A percentile compares a stretch with the other conserved stretches of the same genome.
phyloP scores from a whole-genome alignment of 768 basidiomycete species.

The Chalciporus sphaerocephalus region DNA sequence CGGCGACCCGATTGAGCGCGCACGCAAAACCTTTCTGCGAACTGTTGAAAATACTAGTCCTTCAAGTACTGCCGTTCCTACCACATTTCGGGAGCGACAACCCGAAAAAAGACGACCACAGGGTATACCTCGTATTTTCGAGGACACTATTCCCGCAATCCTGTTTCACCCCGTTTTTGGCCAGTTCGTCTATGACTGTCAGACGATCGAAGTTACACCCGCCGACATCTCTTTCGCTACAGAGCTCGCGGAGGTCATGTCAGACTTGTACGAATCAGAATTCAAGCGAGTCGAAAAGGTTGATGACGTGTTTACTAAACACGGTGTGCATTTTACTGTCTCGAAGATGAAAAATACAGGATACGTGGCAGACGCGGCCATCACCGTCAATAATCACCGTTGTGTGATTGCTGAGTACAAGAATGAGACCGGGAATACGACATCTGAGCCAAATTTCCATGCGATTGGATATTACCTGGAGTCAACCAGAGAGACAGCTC shows the following conservation, averaged over 20 bases:
- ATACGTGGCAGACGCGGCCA: conserved; percentile 13
- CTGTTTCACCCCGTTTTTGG: conserved; percentile 8
- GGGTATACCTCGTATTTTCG: too few relatives aligned
- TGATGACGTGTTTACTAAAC: too few relatives aligned
- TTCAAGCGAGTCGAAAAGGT: conserved; percentile 11
- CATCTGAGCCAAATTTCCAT: conserved; percentile 27
- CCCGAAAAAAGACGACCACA: too few relatives aligned
- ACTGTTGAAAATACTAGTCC: too few relatives aligned
- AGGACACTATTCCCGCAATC: too few relatives aligned
- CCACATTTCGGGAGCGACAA: too few relatives aligned
- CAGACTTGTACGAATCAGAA: conserved; percentile 14
- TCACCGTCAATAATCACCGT: conserved; percentile 14
- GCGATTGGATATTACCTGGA: conserved; percentile 19
- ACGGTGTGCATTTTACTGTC: too few relatives aligned
- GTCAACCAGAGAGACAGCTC: conserved; percentile 5
- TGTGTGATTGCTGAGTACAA: conserved; percentile 17
- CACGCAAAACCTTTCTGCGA: too few relatives aligned
- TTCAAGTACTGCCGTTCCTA: too few relatives aligned
- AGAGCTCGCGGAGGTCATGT: conserved; percentile 21
- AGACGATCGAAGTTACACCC: neutral
- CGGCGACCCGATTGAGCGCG: too few relatives aligned
- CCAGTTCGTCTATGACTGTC: conserved; percentile 9
- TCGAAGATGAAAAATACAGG: too few relatives aligned
- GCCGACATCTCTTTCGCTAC: conserved; percentile 10
- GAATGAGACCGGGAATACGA: conserved; percentile 10